phyloP scores from a whole-genome alignment of 2,329 filamentous ascomycete genomes.

The Diaporthe sp. region DNA sequence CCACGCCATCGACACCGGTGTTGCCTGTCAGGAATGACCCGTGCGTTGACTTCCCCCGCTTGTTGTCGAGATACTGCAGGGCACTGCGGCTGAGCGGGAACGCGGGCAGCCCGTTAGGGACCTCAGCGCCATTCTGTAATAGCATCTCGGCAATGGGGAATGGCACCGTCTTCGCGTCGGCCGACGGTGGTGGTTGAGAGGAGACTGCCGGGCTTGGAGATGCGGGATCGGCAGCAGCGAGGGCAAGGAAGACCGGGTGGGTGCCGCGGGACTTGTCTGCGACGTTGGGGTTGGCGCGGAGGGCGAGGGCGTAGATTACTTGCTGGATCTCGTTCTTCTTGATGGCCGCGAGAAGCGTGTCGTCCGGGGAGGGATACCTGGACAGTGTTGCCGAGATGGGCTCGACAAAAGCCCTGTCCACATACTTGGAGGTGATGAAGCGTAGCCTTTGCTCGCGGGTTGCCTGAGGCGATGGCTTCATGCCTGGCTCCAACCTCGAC shows the following conservation, averaged over 20 bases:
- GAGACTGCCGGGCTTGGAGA: constrained; percentile 69
- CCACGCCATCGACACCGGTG: constrained; percentile 65
- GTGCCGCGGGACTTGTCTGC: constrained; percentile 89
- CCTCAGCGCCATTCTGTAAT: constrained; percentile 92
- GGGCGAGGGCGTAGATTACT: constrained; percentile 89
- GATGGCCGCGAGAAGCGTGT: constrained; percentile 90
- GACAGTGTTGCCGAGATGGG: constrained; percentile 81
- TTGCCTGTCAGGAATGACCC: constrained; percentile 42
- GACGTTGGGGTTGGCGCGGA: constrained; percentile 88
- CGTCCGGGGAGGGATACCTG: constrained; percentile 82
- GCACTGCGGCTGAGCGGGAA: constrained; percentile 88
- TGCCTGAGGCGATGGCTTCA: constrained; percentile 82
- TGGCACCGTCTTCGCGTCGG: constrained; percentile 67
- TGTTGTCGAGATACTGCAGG: constrained; percentile 87
- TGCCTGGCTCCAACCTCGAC: constrained; percentile 78
- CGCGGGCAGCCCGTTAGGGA: constrained; percentile 80
- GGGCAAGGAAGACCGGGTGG: constrained; percentile 89
- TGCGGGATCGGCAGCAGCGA: constrained; percentile 93
- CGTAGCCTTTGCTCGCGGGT: constrained; percentile 90
- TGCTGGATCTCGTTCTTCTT: constrained; percentile 97
- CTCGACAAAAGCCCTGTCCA: constrained; percentile 84
- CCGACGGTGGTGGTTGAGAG: constrained; percentile 54
- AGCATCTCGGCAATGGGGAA: constrained; percentile 94
- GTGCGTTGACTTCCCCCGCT: constrained; percentile 61
- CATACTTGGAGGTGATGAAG: constrained; percentile 97